phyloP scores from a whole-genome alignment of 441 rosid species.

The Gossypium aridum region DNA sequence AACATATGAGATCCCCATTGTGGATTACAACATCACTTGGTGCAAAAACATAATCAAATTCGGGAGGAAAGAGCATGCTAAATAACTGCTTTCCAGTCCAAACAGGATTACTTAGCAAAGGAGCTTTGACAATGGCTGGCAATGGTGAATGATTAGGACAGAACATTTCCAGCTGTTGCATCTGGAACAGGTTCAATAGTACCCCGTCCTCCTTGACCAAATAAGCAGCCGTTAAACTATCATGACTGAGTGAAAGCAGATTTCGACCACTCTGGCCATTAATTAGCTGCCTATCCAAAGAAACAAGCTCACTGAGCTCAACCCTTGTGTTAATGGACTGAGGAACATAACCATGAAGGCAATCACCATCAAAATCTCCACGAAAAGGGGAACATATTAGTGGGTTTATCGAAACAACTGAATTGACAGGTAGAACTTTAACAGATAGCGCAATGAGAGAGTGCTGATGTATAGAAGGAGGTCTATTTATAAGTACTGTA shows the following conservation, averaged over 20 bases:
- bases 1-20: slow-evolving; percentile 64
- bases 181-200: slow-evolving; percentile 38
- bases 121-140: slow-evolving; percentile 48
- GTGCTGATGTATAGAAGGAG: slow-evolving; percentile 94
- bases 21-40: slow-evolving; percentile 39
- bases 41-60: slow-evolving; percentile 49
- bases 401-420: slow-evolving; percentile 82
- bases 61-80: slow-evolving; percentile 73
- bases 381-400: slow-evolving; percentile 84
- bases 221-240: slow-evolving; percentile 80
- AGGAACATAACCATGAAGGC: slow-evolving; percentile 93
- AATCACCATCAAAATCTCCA: slow-evolving; percentile 97
- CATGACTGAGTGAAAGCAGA: slow-evolving; percentile 74
- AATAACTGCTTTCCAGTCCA: slow-evolving; percentile 95
- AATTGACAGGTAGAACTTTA: slow-evolving; percentile 58
- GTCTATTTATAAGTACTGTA: slow-evolving; percentile 71
- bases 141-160: slow-evolving; percentile 35
- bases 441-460: slow-evolving; percentile 80
- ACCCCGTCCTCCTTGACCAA: slow-evolving; percentile 54
- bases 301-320: slow-evolving; percentile 83
- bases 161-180: slow-evolving; percentile 89
- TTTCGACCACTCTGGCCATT: slow-evolving; percentile 80
- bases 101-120: slow-evolving; percentile 30
- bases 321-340: slow-evolving; percentile 68
- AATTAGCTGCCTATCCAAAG: slow-evolving; percentile 68